Evolutionary conservation across 1,284 basidiomycete species (phyloP), one percentile per base, ranked within the genome.

Genomic region (Melampsora americana): DNA sequence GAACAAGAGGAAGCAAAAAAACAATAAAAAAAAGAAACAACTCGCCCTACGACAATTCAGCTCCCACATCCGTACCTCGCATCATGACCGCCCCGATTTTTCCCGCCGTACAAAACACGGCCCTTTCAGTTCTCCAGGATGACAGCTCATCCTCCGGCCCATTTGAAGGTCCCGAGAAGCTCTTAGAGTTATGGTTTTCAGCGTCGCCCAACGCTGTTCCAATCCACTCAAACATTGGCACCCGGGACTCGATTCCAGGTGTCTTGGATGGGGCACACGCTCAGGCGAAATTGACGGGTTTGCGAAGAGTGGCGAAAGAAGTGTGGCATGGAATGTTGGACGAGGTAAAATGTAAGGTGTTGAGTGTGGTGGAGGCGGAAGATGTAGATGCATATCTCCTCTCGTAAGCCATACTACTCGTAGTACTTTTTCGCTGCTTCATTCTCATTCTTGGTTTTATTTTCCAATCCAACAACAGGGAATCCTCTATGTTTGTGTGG

Each of bases 281-380:
- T 46, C 78, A 79, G 16, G 75, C 79, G 20, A 79, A 79, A 14
- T 82, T 81, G 80, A 81, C 78, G 48, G 95, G 95, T 26, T 86
- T 98, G 68, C 86, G 94, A 77, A 88, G 86, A 80, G 90, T 99
- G 61, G 87, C 89, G 79, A 86, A 89, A 77, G 84, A 86, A 23
- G 86, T 91, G 20, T 99, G 96, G 96, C 94, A 98, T 85, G 90
- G 92, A 78, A 97, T 99, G 94, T 89, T 99, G 77, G 90, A 91
- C 84, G 91, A 96, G 79, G 96, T 99, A 83, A 90, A 92, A 83
- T 99, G 96, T 87, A 95, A 98, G 83, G 92, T 98, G 46, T 87
- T 99, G 82, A 95, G 90, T 82, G 89, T 92, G 77, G 87, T 97
- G 68, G 87, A 92, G 82, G 93, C 94, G 78, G 85, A 87, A 35